Evolutionary conservation across 2,329 filamentous ascomycete species (phyloP).

Genomic region (Fragosphaeria purpurea): DNA sequence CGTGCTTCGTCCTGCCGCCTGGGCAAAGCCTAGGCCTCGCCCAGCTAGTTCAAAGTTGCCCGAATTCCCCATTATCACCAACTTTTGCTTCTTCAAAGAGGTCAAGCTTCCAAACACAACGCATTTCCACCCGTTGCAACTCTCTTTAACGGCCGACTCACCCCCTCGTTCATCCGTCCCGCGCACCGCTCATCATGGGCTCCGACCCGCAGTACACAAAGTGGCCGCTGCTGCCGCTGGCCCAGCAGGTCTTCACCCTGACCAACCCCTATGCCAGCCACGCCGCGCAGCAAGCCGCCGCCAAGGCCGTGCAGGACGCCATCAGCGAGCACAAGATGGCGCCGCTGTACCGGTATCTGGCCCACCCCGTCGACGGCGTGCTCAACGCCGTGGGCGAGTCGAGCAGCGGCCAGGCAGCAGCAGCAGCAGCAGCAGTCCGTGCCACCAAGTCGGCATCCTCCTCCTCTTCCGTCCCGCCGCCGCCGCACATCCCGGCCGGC

Average conservation of each 20-base stretch:
- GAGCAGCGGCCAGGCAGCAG: constrained; percentile 20
- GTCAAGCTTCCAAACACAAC: too few relatives aligned
- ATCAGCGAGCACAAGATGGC: constrained; percentile 81
- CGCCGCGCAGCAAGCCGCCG: constrained; percentile 56
- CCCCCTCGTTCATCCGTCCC: too few relatives aligned
- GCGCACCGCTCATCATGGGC: constrained; percentile 41
- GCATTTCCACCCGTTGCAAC: too few relatives aligned
- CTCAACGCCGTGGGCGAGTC: constrained; percentile 67
- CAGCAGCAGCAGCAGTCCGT: not conserved
- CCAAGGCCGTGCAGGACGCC: constrained; percentile 69
- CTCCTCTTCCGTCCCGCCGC: not conserved
- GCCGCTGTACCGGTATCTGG: constrained; percentile 74
- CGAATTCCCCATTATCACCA: too few relatives aligned
- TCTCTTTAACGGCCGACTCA: too few relatives aligned
- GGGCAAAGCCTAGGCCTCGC: too few relatives aligned
- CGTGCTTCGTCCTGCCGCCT: too few relatives aligned
- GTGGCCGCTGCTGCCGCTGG: constrained; percentile 70
- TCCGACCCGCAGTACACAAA: constrained; percentile 79
- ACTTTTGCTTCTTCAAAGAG: too few relatives aligned
- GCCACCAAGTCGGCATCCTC: not conserved
- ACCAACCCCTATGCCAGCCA: constrained; percentile 67
- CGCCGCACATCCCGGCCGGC: constrained; percentile 17
- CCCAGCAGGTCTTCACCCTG: constrained; percentile 79
- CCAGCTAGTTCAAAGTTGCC: too few relatives aligned
- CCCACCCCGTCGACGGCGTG: constrained; percentile 72